Conservation (phyloP, 2,329 filamentous ascomycete genomes). For the Fusarium sp. region DNA sequence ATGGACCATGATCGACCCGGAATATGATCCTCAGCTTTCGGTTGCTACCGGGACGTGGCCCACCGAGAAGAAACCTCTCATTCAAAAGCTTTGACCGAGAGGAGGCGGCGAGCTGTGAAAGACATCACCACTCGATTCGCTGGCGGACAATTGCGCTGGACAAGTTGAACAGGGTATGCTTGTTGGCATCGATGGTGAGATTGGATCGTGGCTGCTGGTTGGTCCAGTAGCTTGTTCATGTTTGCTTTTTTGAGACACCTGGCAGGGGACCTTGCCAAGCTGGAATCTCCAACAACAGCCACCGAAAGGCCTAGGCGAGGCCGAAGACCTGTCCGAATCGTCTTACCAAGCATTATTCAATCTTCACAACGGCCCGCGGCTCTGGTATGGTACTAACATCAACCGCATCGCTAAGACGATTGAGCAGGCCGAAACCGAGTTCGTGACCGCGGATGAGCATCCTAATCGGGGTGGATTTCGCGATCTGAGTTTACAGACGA, state of each 20-base stretch:
- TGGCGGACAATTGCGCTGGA: conserved; percentile 33
- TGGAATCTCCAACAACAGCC: conserved; percentile 42
- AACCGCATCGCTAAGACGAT: conserved; percentile 14
- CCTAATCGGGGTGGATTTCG: conserved; percentile 33
- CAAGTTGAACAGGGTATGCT: conserved; percentile 44
- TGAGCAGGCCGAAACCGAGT: conserved; percentile 26
- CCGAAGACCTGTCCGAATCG: conserved; percentile 27
- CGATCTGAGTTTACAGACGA: conserved; percentile 40
- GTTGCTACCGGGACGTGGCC: conserved; percentile 34
- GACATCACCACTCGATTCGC: conserved; percentile 26
- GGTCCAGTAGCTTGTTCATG: conserved; percentile 35
- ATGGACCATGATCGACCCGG: background rate
- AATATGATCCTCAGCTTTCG: conserved; percentile 11
- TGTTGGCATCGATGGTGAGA: conserved; percentile 31
- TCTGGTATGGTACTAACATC: conserved; percentile 5
- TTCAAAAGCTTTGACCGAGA: conserved; percentile 14
- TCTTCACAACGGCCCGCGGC: conserved; percentile 9
- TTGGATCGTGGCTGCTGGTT: conserved; percentile 37
- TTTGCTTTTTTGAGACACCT: conserved; percentile 48
- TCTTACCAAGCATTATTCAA: conserved; percentile 17
- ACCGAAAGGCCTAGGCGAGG: conserved; percentile 32
- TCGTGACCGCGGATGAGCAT: conserved; percentile 15
- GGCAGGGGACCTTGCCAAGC: conserved; percentile 33
- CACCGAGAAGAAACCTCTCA: conserved; percentile 16
- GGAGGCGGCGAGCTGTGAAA: conserved; percentile 14